phyloP scores from a whole-genome alignment of 1,139 yeast genomes.

The Blastobotrys ciferrii region DNA sequence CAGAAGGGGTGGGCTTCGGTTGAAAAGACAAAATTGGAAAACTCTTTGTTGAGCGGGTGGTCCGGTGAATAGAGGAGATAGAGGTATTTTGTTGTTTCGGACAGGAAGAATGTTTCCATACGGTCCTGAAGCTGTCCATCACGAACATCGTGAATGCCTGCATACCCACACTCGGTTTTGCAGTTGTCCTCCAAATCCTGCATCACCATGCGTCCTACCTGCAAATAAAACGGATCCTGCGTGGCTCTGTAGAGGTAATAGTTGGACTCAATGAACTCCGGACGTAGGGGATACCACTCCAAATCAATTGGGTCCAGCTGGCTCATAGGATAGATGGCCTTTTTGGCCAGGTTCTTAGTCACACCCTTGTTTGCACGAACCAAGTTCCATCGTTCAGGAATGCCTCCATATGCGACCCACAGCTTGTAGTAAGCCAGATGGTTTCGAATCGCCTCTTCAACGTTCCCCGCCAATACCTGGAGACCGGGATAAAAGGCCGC shows the following conservation, averaged over 20 bases:
- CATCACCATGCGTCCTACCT: slow-evolving; percentile 67
- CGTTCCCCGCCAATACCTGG: slow-evolving; percentile 73
- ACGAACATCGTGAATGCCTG: slow-evolving; percentile 70
- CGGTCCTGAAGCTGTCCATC: slow-evolving; percentile 66
- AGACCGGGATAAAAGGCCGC: slow-evolving; percentile 89
- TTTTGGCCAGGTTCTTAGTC: not conserved
- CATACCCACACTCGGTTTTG: slow-evolving; percentile 71
- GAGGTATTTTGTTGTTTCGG: slow-evolving; percentile 84
- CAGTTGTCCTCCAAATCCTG: slow-evolving; percentile 52
- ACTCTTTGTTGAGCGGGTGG: slow-evolving; percentile 52
- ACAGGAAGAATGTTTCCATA: slow-evolving; percentile 88
- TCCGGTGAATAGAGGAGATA: slow-evolving; percentile 71
- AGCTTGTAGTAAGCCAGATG: slow-evolving; percentile 70
- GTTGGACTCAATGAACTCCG: slow-evolving; percentile 87
- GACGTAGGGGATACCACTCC: slow-evolving; percentile 92
- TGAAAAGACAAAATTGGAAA: slow-evolving; percentile 70
- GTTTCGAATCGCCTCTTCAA: slow-evolving; percentile 59
- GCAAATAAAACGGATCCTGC: slow-evolving; percentile 75
- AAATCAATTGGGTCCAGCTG: slow-evolving; percentile 35
- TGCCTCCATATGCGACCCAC: slow-evolving; percentile 76
- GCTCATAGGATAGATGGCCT: not conserved
- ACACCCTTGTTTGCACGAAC: slow-evolving; percentile 16
- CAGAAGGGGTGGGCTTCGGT: slow-evolving; percentile 95
- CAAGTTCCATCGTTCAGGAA: slow-evolving; percentile 86
- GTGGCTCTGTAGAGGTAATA: slow-evolving; percentile 84